Evolutionary conservation across 2,329 filamentous ascomycete species (phyloP), one percentile per base, ranked within the genome.

Genomic region (Proliferodiscus dingleyae): DNA sequence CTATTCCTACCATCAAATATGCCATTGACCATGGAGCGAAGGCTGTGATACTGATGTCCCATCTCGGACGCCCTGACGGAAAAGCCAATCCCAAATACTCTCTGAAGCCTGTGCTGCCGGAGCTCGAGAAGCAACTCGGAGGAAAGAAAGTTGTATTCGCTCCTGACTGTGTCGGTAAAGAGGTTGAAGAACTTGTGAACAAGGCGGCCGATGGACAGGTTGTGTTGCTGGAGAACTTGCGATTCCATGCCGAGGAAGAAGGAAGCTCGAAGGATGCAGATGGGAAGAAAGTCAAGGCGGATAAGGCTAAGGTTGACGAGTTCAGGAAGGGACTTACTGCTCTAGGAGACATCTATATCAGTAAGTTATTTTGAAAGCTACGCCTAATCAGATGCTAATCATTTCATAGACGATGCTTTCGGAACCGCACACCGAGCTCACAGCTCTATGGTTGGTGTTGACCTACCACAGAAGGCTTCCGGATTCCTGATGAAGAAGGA

Each of bases 401-500:
- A 18, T 19, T 10, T 11, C 9, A 23, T 57, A 94, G 89, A 98
- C 72, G 93, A 98, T 64, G 93, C 94, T 53, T 98, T 98, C 68
- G 93, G 93, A 70, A 98, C 93, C 52, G 93, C 93, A 51, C 93
- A 98, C 78, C 89, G 93, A 68, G 93, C 88, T 39, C 93, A 98
- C 81, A 96, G 89, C 70, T 97, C 91, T 69, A 98, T 98, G 93
- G 93, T 98, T 62, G 93, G 93, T 64, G 80, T 96, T 55, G 83
- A 96, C 58, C 85, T 98, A 39, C 90, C 91, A 59, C 89, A 97
- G 70, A 96, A 95, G 78, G 93, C 93, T 8, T 88, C 91, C 46
- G 93, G 93, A 53, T 98, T 96, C 83, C 83, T 98, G 64, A 89
- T 98, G 78, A 98, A 98, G 86, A 98, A 97, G 79, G 93, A 98